Evolutionary conservation across 768 basidiomycete species (phyloP).

Genomic region (Guyanaporus albipodus): DNA sequence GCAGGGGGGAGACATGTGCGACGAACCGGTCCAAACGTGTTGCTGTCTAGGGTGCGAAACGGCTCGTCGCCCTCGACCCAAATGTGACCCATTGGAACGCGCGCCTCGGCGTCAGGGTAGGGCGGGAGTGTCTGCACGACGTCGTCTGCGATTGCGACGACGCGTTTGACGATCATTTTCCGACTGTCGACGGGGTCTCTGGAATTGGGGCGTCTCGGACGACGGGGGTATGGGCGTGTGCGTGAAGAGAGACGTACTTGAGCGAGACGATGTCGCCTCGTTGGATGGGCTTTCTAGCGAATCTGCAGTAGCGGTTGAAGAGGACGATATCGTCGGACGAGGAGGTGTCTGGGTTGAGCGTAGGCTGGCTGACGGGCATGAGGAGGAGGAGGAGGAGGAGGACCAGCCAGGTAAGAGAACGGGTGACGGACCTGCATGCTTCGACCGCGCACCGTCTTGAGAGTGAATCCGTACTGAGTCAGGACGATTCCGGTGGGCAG

Average conservation of each 20-base stretch:
- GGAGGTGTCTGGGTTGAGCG: conserved; percentile 70
- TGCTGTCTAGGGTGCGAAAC: conserved; percentile 62
- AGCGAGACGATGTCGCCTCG: conserved; percentile 67
- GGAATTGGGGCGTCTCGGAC: background rate
- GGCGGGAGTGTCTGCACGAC: conserved; percentile 64
- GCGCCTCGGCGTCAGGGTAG: conserved; percentile 51
- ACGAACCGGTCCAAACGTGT: conserved; percentile 65
- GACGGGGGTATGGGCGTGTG: background rate
- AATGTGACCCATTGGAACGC: conserved; percentile 57
- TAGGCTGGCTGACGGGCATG: conserved; percentile 50
- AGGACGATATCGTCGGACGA: conserved; percentile 56
- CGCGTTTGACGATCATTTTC: conserved; percentile 58
- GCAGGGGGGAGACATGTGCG: background rate
- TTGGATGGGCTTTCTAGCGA: conserved; percentile 33
- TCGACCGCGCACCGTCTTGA: conserved; percentile 54
- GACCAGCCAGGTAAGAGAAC: background rate
- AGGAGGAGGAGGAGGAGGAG: background rate
- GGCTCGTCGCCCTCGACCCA: conserved; percentile 61
- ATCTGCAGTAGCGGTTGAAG: conserved; percentile 52
- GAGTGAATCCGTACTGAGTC: conserved; percentile 45
- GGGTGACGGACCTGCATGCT: conserved; percentile 64
- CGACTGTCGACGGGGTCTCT: conserved; percentile 60
- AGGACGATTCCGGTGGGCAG: conserved; percentile 49
- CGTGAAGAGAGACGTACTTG: conserved; percentile 35
- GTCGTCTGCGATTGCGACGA: conserved; percentile 62